Evolutionary conservation across 2,329 filamentous ascomycete species (phyloP).

Genomic region (Leptographium flavum): DNA sequence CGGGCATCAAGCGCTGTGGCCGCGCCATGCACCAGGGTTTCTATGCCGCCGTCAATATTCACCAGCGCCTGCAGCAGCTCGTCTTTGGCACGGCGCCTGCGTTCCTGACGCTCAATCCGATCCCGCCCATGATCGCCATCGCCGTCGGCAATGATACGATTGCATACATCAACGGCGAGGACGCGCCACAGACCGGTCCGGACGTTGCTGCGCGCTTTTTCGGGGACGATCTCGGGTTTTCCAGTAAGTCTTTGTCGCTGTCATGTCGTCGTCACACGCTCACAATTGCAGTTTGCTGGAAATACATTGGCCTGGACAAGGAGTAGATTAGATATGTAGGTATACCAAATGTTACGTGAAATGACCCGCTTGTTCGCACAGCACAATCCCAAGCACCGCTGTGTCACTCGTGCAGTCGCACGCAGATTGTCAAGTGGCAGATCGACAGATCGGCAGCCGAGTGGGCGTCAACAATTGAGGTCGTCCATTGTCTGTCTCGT

Average conservation of each 20-base stretch:
- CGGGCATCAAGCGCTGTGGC: slow-evolving; percentile 68
- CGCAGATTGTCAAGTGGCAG: too few species aligned
- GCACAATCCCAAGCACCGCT: too few species aligned
- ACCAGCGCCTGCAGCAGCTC: slow-evolving; percentile 42
- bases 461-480: too few species aligned
- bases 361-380: too few species aligned
- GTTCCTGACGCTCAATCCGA: slow-evolving; percentile 34
- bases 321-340: too few species aligned
- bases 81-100: slow-evolving; percentile 24
- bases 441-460: too few species aligned
- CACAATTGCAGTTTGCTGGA: background rate
- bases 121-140: slow-evolving; percentile 54
- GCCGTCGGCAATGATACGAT: slow-evolving; percentile 58
- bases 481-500: too few species aligned
- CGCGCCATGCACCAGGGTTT: slow-evolving; percentile 62
- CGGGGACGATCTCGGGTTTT: slow-evolving; percentile 51
- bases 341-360: too few species aligned
- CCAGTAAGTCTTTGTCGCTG: slow-evolving; percentile 15
- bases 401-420: too few species aligned
- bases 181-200: slow-evolving; percentile 45
- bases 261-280: background rate
- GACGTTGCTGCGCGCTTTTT: slow-evolving; percentile 52
- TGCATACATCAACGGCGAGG: slow-evolving; percentile 41
- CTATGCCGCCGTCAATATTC: slow-evolving; percentile 50
- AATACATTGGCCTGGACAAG: background rate